Conservation (phyloP, 305 asterid genomes). For the Fraxinus paxiana region DNA sequence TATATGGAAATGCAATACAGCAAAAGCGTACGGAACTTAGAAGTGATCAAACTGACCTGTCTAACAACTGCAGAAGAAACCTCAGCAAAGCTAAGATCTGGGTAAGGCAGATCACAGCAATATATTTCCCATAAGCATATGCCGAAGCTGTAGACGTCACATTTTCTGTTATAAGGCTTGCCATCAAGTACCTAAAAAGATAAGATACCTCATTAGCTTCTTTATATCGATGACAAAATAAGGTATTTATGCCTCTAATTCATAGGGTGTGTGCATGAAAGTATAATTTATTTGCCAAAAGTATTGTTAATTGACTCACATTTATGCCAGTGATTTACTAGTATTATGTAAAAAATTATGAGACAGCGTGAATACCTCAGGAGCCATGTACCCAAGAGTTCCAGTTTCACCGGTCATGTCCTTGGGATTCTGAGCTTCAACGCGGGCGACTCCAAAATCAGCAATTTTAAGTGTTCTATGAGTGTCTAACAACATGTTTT, state of each 20-base stretch:
- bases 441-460: not conserved
- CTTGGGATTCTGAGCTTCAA: not conserved
- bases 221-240: not conserved
- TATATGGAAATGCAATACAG: not conserved
- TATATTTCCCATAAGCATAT: not conserved
- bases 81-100: not conserved
- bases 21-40: not conserved
- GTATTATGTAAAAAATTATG: not conserved
- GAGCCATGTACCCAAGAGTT: not conserved
- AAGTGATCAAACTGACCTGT: not conserved
- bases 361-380: not conserved
- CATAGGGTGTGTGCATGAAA: not conserved
- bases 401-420: not conserved
- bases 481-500: not conserved
- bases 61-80: not conserved
- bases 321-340: not conserved
- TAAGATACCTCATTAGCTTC: not conserved
- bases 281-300: not conserved
- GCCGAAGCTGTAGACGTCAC: not conserved
- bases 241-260: not conserved
- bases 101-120: not conserved
- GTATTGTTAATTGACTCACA: not conserved
- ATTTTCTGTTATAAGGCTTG: not conserved
- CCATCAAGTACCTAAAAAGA: not conserved
- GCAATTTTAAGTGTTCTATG: not conserved